phyloP scores from a whole-genome alignment of 169 alveolate species.

The Plasmodium coatneyi region DNA sequence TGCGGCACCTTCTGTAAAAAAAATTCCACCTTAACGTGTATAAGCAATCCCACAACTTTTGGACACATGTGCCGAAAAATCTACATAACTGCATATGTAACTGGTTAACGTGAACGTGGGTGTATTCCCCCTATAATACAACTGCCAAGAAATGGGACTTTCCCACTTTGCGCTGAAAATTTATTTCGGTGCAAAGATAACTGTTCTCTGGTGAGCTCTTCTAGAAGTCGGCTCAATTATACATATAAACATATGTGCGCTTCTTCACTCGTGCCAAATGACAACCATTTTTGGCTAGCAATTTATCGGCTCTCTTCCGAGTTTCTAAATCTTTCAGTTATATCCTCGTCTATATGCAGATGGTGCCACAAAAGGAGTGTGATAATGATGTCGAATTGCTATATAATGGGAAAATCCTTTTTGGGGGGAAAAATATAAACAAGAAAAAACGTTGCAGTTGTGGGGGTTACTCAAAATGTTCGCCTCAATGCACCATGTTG shows the following conservation, averaged over 20 bases:
- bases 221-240: neutral
- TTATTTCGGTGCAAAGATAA: neutral
- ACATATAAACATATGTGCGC: neutral
- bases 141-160: neutral
- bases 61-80: constrained; percentile 5
- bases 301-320: constrained; percentile 3
- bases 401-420: neutral
- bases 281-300: neutral
- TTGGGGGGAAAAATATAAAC: neutral
- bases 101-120: neutral
- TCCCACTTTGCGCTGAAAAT: constrained; percentile 3
- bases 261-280: constrained; percentile 1
- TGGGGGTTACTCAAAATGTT: neutral
- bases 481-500: neutral
- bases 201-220: neutral
- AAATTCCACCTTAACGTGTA: constrained; percentile 1
- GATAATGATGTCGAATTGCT: neutral
- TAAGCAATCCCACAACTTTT: constrained; percentile 1
- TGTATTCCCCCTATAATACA: neutral
- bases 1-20: constrained; percentile 11
- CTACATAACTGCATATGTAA: constrained; percentile 29
- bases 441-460: neutral
- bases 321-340: neutral
- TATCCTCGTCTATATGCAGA: neutral
- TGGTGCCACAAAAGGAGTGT: neutral